Percentiles rank a stretch among this genome's conserved stretches.
These are phyloP conservation scores for Yarrowia sp. DNA, from an alignment of 805 yeast genomes.

Conservation along the genomic window DNA sequence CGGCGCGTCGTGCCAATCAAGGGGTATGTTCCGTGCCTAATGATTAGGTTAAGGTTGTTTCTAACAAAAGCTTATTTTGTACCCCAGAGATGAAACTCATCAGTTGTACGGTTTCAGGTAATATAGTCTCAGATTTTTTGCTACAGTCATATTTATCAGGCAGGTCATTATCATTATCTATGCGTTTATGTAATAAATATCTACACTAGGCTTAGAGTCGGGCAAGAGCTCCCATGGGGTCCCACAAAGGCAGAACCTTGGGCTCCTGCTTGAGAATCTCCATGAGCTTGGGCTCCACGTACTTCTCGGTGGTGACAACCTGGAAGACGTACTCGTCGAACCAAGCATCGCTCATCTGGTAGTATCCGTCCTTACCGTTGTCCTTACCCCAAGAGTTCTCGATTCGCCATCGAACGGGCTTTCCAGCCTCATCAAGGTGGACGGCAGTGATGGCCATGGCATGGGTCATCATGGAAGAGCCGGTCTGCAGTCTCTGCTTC, in stretches of 20 bases:
- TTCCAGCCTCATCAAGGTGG: constrained; percentile 61
- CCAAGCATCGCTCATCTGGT: constrained; percentile 69
- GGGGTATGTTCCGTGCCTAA: constrained; percentile 2
- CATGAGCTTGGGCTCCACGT: constrained; percentile 44
- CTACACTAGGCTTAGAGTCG: constrained; percentile 10
- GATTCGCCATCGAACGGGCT: constrained; percentile 67
- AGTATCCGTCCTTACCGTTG: constrained; percentile 64
- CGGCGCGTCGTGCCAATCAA: constrained; percentile 10
- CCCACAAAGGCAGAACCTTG: constrained; percentile 68
- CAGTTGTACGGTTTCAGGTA: too few species aligned
- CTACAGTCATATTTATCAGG: neutral
- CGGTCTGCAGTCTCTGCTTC: constrained; percentile 66
- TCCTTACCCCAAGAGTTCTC: constrained; percentile 79
- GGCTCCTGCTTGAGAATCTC: constrained; percentile 47
- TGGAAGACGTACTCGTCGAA: constrained; percentile 74
- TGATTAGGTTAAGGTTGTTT: neutral
- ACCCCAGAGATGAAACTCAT: too few species aligned
- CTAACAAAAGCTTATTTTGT: neutral
- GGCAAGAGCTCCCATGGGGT: constrained; percentile 78
- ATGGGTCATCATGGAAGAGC: constrained; percentile 80
- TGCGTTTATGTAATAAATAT: neutral
- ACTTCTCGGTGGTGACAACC: constrained; percentile 58
- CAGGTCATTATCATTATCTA: neutral
- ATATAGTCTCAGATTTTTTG: neutral
- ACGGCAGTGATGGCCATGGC: constrained; percentile 87